phyloP scores from a whole-genome alignment of 2,329 filamentous ascomycete genomes.

The Fusarium graminum region DNA sequence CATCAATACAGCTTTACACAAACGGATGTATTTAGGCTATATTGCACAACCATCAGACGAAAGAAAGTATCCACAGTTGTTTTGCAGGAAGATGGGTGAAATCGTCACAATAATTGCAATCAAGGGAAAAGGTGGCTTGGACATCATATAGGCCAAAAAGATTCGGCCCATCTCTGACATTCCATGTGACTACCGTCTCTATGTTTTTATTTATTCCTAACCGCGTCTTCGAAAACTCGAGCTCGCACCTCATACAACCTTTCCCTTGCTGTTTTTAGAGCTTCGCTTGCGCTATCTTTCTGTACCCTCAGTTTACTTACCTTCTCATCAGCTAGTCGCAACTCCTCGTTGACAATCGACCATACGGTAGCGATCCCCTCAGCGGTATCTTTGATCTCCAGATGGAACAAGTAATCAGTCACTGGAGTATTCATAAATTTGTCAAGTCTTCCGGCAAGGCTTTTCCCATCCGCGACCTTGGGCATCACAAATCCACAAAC shows the following conservation, averaged over 20 bases:
- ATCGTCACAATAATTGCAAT: no score
- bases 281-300: background rate
- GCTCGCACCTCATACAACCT: background rate
- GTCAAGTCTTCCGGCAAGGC: background rate
- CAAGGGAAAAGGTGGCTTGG: no score
- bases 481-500: slow-evolving; percentile 7
- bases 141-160: no score
- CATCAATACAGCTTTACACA: no score
- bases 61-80: no score
- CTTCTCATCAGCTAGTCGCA: slow-evolving; percentile 1
- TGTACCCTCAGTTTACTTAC: background rate
- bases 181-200: no score
- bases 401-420: slow-evolving; percentile 14
- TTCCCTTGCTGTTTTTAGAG: background rate
- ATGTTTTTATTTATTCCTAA: background rate
- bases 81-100: no score
- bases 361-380: slow-evolving; percentile 1
- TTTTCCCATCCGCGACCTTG: slow-evolving; percentile 7
- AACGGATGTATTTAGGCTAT: no score
- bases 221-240: background rate
- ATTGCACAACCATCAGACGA: no score
- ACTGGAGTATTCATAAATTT: slow-evolving; percentile 5
- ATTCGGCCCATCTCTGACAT: no score
- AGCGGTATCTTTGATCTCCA: slow-evolving; percentile 4
- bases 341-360: slow-evolving; percentile 5